phyloP scores from a whole-genome alignment of 208 protist species.

The Crithidia thermophila region DNA sequence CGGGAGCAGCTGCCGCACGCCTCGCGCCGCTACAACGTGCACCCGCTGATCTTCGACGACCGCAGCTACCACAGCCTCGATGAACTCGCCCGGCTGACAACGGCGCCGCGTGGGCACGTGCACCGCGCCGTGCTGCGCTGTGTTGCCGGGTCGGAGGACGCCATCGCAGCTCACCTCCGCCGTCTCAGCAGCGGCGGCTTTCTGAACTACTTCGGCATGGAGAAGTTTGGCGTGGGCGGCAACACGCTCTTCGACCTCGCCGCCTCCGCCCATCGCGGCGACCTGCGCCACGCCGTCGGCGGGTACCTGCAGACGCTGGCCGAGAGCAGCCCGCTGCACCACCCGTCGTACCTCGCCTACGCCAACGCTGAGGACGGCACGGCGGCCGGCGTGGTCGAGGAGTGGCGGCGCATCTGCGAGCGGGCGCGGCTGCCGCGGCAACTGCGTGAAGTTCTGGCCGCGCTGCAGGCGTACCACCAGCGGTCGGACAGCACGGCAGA shows the following conservation, averaged over 20 bases:
- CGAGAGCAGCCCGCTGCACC: constrained; percentile 66
- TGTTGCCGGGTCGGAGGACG: constrained; percentile 43
- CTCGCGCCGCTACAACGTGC: constrained; percentile 79
- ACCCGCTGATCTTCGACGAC: constrained; percentile 82
- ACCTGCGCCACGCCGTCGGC: constrained; percentile 46
- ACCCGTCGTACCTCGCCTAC: constrained; percentile 62
- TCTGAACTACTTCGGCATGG: constrained; percentile 87
- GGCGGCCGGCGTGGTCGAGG: constrained; percentile 34
- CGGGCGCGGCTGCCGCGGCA: constrained; percentile 32
- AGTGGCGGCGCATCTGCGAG: constrained; percentile 50
- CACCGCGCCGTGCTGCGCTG: constrained; percentile 76
- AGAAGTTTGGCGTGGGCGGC: constrained; percentile 59
- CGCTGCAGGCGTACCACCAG: constrained; percentile 39
- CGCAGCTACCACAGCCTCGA: constrained; percentile 38
- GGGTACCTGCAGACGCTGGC: constrained; percentile 65
- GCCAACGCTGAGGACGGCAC: constrained; percentile 62
- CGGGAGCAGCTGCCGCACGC: constrained; percentile 76
- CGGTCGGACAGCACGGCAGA: not conserved
- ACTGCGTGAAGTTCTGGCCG: constrained; percentile 31
- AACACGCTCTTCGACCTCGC: constrained; percentile 71
- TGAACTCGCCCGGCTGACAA: constrained; percentile 11
- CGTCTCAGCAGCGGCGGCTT: constrained; percentile 49
- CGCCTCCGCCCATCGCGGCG: constrained; percentile 35
- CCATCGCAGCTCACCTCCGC: constrained; percentile 30
- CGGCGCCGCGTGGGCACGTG: constrained; percentile 37